phyloP scores from a whole-genome alignment of 2,329 filamentous ascomycete species.

The Alternaria sp. region DNA sequence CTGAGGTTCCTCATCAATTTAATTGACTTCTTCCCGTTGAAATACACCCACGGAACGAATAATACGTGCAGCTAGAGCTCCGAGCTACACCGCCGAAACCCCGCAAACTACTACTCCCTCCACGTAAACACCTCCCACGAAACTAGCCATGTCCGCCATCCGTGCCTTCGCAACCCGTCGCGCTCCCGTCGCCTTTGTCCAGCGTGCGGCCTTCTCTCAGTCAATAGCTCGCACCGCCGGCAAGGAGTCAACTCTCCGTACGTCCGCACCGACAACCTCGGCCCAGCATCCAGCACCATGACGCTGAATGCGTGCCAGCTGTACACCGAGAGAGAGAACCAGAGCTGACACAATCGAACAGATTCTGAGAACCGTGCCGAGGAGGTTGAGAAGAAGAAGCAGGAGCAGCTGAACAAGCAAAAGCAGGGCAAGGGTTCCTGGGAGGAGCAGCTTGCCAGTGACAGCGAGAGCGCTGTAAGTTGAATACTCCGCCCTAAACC shows the following conservation, averaged over 20 bases:
- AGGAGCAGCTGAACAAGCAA: slow-evolving; percentile 54
- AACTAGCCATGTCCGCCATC: slow-evolving; percentile 41
- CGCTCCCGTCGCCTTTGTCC: slow-evolving; percentile 38
- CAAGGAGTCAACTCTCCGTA: slow-evolving; percentile 58
- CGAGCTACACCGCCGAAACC: slow-evolving; percentile 6
- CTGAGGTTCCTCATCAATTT: neutral
- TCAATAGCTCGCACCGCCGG: slow-evolving; percentile 50
- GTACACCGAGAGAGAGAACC: rapidly evolving
- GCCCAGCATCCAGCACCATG: neutral
- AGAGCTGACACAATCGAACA: slow-evolving; percentile 23
- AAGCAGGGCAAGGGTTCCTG: slow-evolving; percentile 55
- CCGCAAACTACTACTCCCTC: slow-evolving; percentile 10
- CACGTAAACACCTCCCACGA: slow-evolving; percentile 1
- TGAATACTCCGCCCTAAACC: neutral
- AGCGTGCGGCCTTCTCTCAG: slow-evolving; percentile 50
- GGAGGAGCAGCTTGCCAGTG: slow-evolving; percentile 55
- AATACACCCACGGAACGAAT: neutral
- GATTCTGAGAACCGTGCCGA: slow-evolving; percentile 46
- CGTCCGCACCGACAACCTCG: slow-evolving; percentile 21
- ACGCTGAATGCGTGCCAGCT: neutral
- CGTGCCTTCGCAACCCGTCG: slow-evolving; percentile 43
- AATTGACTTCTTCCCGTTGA: neutral
- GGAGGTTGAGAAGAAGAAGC: slow-evolving; percentile 55
- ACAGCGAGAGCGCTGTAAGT: slow-evolving; percentile 54
- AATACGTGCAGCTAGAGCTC: neutral